These are phyloP conservation scores for Tylopilus sp. DNA, from an alignment of 1,284 basidiomycete species.

Conservation along the genomic window DNA sequence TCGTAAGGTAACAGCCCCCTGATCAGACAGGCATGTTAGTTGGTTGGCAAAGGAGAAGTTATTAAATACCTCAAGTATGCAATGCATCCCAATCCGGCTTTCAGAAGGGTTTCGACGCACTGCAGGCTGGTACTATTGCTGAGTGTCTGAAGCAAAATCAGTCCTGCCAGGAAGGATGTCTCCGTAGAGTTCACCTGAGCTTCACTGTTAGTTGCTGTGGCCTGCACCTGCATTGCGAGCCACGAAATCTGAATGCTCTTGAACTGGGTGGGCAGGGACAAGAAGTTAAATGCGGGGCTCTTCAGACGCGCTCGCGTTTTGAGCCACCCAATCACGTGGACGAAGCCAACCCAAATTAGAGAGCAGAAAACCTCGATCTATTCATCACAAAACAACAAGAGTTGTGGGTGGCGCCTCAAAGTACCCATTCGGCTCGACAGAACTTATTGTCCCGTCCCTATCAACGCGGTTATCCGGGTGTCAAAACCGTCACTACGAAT, in stretches of 20 bases:
- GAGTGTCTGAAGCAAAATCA: conserved; percentile 37
- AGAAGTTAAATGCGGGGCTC: background rate
- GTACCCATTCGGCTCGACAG: background rate
- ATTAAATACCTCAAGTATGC: conserved; percentile 59
- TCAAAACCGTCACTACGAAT: conserved; percentile 92
- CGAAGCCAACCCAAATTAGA: background rate
- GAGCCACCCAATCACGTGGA: conserved; percentile 23
- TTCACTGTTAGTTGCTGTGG: conserved; percentile 19
- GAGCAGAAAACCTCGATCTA: background rate
- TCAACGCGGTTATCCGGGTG: conserved; percentile 54
- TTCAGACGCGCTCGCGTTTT: conserved; percentile 13
- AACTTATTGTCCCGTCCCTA: conserved; percentile 44
- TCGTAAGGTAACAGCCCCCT: conserved; percentile 63
- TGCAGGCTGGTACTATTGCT: conserved; percentile 59
- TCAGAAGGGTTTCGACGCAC: conserved; percentile 64
- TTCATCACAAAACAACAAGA: background rate
- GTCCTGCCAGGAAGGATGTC: background rate
- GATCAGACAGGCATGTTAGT: conserved; percentile 12
- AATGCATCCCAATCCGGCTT: conserved; percentile 71
- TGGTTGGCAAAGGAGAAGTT: background rate
- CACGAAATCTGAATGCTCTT: background rate
- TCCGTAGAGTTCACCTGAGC: conserved; percentile 22
- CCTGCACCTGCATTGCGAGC: conserved; percentile 29
- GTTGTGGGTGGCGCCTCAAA: background rate
- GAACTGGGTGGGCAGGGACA: conserved; percentile 1